Percentiles rank a stretch among this genome's conserved stretches.
These are phyloP conservation scores for Syzygium jambos DNA, from an alignment of 345 rosid genomes.

Conservation along the genomic window DNA sequence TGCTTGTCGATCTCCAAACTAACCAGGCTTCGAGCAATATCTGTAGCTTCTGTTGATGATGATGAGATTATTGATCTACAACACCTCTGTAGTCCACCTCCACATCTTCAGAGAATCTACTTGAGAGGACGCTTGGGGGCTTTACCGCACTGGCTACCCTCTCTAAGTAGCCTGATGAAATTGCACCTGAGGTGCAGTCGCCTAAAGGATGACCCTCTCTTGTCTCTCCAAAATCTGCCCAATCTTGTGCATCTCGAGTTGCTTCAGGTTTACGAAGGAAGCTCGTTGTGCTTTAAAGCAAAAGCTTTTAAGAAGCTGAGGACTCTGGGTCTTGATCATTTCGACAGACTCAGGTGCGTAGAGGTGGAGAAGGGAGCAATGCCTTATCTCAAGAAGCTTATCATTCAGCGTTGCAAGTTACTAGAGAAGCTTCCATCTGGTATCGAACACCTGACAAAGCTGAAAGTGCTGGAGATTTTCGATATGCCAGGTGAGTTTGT, in stretches of 20 bases:
- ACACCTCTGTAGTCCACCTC: background rate
- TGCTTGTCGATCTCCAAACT: conserved; percentile 18
- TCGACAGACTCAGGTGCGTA: background rate
- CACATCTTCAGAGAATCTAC: background rate
- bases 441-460: background rate
- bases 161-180: background rate
- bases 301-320: background rate
- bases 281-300: background rate
- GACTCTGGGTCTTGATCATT: accelerated
- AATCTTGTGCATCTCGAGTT: background rate
- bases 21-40: conserved; percentile 13
- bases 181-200: background rate
- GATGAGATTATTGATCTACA: background rate
- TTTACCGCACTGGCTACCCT: background rate
- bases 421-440: background rate
- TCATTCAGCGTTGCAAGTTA: background rate
- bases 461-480: background rate
- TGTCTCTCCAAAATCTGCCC: background rate
- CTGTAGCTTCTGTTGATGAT: conserved; percentile 3
- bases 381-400: background rate
- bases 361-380: background rate
- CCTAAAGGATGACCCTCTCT: background rate
- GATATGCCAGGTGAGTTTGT: background rate
- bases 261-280: background rate
- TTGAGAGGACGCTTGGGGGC: background rate